A percentile compares a stretch with the other conserved stretches of the same genome.
phyloP scores from a whole-genome alignment of 2,329 filamentous ascomycete species.

The Apiospora rasikravindrae region DNA sequence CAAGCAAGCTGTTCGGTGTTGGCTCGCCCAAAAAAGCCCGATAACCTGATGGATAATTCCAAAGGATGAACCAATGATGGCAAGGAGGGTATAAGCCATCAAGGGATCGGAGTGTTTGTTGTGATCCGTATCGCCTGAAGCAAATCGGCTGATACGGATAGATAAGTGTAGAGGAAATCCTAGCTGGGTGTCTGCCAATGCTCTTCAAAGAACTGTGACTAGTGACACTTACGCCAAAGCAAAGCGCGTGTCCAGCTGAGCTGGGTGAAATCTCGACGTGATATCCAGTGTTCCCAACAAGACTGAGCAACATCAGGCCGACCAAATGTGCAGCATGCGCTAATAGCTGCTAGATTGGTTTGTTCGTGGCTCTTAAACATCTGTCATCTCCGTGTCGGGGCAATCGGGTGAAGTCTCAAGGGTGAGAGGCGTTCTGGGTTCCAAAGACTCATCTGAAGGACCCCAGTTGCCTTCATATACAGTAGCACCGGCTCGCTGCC shows the following conservation, averaged over 20 bases:
- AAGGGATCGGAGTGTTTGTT: background rate
- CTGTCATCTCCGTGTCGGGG: constrained; percentile 64
- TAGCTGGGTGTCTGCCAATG: constrained; percentile 9
- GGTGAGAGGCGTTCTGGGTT: constrained; percentile 33
- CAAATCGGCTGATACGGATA: background rate
- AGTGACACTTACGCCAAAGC: background rate
- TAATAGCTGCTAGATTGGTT: constrained; percentile 29
- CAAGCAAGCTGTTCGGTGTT: background rate
- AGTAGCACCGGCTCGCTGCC: constrained; percentile 86
- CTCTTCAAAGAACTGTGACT: background rate
- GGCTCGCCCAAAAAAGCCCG: background rate
- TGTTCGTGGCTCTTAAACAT: constrained; percentile 48
- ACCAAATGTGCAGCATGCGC: constrained; percentile 23
- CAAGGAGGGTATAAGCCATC: background rate
- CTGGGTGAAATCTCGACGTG: constrained; percentile 33
- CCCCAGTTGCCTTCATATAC: constrained; percentile 97
- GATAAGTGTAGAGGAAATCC: constrained; percentile 18
- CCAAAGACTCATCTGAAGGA: constrained; percentile 62
- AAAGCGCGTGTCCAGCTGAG: constrained; percentile 36
- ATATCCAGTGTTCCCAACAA: constrained; percentile 36
- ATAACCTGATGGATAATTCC: constrained; percentile 13
- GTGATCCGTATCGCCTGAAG: constrained; percentile 1
- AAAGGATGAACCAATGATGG: background rate
- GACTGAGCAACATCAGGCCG: constrained; percentile 36
- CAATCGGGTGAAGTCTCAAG: constrained; percentile 15